Evolutionary conservation across 495 filamentous ascomycete species (phyloP).

Genomic region (Glarea lozoyensis): DNA sequence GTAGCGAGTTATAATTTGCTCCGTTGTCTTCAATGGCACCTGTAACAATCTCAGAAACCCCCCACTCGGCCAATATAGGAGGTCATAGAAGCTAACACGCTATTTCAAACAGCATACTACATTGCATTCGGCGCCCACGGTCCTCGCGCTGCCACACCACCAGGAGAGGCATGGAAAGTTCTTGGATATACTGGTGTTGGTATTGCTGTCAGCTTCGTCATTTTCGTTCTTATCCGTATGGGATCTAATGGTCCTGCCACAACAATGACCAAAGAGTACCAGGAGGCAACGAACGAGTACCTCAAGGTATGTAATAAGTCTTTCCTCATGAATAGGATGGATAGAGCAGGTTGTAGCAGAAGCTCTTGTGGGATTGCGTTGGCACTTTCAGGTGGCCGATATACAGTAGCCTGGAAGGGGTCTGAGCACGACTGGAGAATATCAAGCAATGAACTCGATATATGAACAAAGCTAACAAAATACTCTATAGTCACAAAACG

Average conservation of each 20-base stretch:
- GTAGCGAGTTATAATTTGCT: no score
- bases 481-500: slow-evolving; percentile 58
- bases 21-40: no score
- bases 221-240: slow-evolving; percentile 57
- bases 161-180: slow-evolving; percentile 73
- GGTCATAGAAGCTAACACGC: slow-evolving; percentile 3
- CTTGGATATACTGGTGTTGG: slow-evolving; percentile 59
- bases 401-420: no score
- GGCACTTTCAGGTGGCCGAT: no score
- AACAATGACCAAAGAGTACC: slow-evolving; percentile 93
- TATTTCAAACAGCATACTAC: slow-evolving; percentile 71
- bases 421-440: no score
- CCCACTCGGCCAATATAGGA: no score
- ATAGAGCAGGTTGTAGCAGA: not conserved
- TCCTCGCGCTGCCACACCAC: slow-evolving; percentile 69
- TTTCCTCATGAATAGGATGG: slow-evolving; percentile 1
- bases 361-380: no score
- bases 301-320: slow-evolving; percentile 52
- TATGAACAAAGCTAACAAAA: not conserved
- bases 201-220: slow-evolving; percentile 44
- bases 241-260: slow-evolving; percentile 60
- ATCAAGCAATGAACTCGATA: not conserved
- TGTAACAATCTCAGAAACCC: no score
- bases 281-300: slow-evolving; percentile 87
- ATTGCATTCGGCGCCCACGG: slow-evolving; percentile 96